Evolutionary conservation across 1,284 basidiomycete species (phyloP).

Genomic region (Lentinula novae-zelandiae): DNA sequence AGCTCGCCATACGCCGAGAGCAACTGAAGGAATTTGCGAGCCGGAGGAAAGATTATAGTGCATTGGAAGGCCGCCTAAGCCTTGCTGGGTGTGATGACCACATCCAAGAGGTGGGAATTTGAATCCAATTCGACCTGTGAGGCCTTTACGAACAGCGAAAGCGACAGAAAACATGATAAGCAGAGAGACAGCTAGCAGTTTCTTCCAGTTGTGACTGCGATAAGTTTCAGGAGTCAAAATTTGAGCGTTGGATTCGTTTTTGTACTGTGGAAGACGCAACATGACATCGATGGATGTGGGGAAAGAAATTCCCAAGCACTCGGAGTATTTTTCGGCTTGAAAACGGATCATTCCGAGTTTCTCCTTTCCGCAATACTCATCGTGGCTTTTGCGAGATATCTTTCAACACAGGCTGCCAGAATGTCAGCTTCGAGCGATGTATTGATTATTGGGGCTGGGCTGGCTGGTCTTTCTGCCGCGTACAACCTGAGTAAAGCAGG

Average conservation of each 20-base stretch:
- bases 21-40: constrained; percentile 58
- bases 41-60: constrained; percentile 58
- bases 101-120: neutral
- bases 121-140: neutral
- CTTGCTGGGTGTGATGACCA: neutral
- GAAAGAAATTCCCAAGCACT: neutral
- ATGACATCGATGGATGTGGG: neutral
- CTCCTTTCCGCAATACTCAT: neutral
- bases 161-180: constrained; percentile 11
- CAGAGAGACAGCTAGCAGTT: neutral
- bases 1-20: constrained; percentile 65
- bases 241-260: neutral
- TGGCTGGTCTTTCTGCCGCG: constrained; percentile 3
- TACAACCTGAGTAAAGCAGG: constrained; percentile 8
- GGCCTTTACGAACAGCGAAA: neutral
- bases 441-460: constrained; percentile 6
- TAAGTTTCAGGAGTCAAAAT: neutral
- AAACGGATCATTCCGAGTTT: neutral
- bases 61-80: constrained; percentile 32
- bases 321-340: neutral
- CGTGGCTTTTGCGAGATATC: neutral
- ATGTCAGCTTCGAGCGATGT: constrained; percentile 2
- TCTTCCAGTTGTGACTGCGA: neutral
- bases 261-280: neutral
- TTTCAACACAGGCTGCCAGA: neutral